These are phyloP conservation scores for Coemansia sp. DNA, from an alignment of 192 early-diverging fungal species.

Conservation along the genomic window DNA sequence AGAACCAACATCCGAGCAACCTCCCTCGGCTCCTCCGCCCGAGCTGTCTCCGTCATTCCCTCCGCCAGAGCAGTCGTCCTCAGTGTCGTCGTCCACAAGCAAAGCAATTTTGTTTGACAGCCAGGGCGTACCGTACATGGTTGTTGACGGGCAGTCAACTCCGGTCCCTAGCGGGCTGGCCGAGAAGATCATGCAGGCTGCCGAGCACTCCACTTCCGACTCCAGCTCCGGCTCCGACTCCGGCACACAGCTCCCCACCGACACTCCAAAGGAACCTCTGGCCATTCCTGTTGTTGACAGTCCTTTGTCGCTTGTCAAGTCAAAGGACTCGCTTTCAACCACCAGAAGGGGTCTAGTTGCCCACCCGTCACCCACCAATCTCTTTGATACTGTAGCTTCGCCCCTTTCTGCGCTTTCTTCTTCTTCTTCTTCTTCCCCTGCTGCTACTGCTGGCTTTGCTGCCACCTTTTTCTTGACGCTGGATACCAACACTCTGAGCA, in stretches of 20 bases:
- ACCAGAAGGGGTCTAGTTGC: not conserved
- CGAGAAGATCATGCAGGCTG: conserved; percentile 43
- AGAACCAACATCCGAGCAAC: not conserved
- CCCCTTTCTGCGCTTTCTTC: not conserved
- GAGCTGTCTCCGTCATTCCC: not conserved
- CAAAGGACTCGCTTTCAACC: not conserved
- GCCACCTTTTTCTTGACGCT: conserved; percentile 43
- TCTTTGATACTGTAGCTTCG: conserved; percentile 22
- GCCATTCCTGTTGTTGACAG: conserved; percentile 40
- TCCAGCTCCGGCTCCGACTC: not conserved
- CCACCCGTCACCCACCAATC: conserved; percentile 10
- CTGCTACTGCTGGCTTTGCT: conserved; percentile 25
- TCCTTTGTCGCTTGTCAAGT: not conserved
- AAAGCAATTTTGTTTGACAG: conserved; percentile 50
- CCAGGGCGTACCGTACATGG: conserved; percentile 39
- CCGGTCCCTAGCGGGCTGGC: conserved; percentile 30
- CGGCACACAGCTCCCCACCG: not conserved
- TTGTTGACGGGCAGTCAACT: conserved; percentile 37
- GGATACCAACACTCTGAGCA: conserved; percentile 23
- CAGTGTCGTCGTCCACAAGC: not conserved
- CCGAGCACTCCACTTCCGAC: conserved; percentile 10
- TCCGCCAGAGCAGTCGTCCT: not conserved
- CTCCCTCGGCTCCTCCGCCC: not conserved
- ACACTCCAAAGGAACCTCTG: conserved; percentile 16
- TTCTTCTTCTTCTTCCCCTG: not conserved